phyloP scores from a whole-genome alignment of 2,329 filamentous ascomycete species.

The Colletotrichum plurivorum region DNA sequence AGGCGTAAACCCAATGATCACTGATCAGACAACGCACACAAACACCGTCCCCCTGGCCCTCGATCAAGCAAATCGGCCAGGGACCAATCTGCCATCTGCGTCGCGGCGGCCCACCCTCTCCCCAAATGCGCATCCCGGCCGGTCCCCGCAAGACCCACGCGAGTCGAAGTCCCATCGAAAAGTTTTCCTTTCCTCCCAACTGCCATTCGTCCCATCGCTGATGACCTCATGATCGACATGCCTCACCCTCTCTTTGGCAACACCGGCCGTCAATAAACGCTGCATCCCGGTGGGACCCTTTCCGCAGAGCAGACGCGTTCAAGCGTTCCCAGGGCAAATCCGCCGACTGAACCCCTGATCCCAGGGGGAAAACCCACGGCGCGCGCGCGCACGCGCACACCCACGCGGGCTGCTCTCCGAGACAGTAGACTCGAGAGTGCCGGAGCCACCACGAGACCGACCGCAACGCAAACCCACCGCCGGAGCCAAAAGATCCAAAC shows the following conservation, averaged over 20 bases:
- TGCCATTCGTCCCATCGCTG: constrained; percentile 19
- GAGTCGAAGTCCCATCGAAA: constrained; percentile 30
- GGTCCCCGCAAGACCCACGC: constrained; percentile 37
- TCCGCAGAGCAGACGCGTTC: not conserved
- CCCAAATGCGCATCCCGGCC: not conserved
- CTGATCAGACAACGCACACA: no score
- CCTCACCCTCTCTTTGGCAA: constrained; percentile 26
- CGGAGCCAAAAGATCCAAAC: constrained; percentile 7
- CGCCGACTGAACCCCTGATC: constrained; percentile 25
- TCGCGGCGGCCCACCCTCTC: not conserved
- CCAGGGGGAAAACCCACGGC: constrained; percentile 4
- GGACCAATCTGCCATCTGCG: constrained; percentile 23
- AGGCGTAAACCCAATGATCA: not conserved
- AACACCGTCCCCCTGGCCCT: constrained; percentile 6
- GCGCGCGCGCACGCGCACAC: not conserved
- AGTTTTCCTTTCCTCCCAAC: constrained; percentile 27
- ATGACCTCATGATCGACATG: constrained; percentile 41
- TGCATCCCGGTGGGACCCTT: constrained; percentile 34
- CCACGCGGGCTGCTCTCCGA: constrained; percentile 34
- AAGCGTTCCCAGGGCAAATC: constrained; percentile 35
- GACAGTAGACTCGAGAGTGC: constrained; percentile 20
- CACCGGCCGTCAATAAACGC: constrained; percentile 38
- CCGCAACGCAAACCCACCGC: constrained; percentile 5
- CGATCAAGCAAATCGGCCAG: constrained; percentile 21
- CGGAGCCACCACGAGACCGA: constrained; percentile 12